Evolutionary conservation across 2,329 filamentous ascomycete genomes (phyloP), one percentile per base, ranked within the genome.

Genomic region (Fusarium annulatum): DNA sequence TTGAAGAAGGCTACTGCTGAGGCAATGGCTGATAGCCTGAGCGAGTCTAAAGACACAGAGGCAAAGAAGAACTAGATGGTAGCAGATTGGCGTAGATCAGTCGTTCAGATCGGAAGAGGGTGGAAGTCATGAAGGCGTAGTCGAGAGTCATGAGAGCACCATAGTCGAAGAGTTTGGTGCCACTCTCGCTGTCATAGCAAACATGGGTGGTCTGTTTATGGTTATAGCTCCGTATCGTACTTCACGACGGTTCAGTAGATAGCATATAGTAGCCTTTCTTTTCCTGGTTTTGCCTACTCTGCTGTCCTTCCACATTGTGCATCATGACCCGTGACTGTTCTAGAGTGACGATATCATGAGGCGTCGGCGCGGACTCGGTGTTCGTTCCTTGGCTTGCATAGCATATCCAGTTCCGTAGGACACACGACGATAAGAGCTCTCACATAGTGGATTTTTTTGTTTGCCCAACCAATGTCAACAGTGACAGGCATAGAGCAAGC

Each of bases 1-100:
- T 81, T 91, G 77, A 92, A 91, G 85, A 88, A 91, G 81, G 90
- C 89, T 4, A 90, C 92, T 33, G 87, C 88, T 16, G 88, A 89
- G 79, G 88, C 88, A 19, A 90, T 90, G 88, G 83, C 87, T 15
- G 88, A 89, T 43, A 89, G 84, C 69, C 78, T 90, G 66, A 86
- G 88, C 45, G 84, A 76, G 16, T 74, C 78, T 26, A 81, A 84
- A 71, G 81, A 76, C 18, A 66, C 77, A 23, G 72, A 76, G 9
- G 77, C 76, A 38, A 84, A 83, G 79, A 84, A 81, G 79, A 79
- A 77, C 66, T 83, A 78, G 65, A 56, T 58, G 19, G 26, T 56
- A 38, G 51, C 43, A 51, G 42, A 30, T 39, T 63, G 46, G 26
- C 36, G 28, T 43, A 38, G 42, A 51, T 55, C 38, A n/a, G 34